Percentiles rank a stretch among this genome's conserved stretches.
Evolutionary conservation across 108 stramenopile species (phyloP).

Genomic region (Cylindrotheca closterium): DNA sequence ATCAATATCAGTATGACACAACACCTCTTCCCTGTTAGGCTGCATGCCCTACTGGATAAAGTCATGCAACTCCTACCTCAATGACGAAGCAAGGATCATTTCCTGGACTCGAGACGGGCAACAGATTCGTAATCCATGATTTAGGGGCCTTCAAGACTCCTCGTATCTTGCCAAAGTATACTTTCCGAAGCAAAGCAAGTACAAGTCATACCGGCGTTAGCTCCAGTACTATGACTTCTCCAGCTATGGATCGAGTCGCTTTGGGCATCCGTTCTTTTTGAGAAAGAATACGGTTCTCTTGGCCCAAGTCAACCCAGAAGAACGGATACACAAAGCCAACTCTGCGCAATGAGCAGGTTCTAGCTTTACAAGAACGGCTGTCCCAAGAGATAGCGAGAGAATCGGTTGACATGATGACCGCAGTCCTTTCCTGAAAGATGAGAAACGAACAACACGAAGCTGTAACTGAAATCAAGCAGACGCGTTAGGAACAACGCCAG

Average conservation of each 20-base stretch:
- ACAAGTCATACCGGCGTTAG: slow-evolving; percentile 42
- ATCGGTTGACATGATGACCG: too few relatives aligned
- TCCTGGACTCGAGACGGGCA: slow-evolving; percentile 50
- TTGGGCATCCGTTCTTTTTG: slow-evolving; percentile 68
- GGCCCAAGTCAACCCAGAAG: neutral
- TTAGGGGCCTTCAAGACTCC: slow-evolving; percentile 43
- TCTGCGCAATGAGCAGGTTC: too few relatives aligned
- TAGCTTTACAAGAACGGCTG: too few relatives aligned
- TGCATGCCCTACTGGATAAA: slow-evolving; percentile 20
- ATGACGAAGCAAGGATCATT: slow-evolving; percentile 15
- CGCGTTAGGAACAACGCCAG: too few relatives aligned
- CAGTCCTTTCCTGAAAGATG: too few relatives aligned
- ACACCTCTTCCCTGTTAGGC: neutral
- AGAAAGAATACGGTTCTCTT: slow-evolving; percentile 34
- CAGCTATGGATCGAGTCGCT: slow-evolving; percentile 8
- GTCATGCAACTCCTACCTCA: slow-evolving; percentile 4
- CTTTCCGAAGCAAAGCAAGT: slow-evolving; percentile 47
- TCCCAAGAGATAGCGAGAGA: too few relatives aligned
- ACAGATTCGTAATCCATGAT: slow-evolving; percentile 47
- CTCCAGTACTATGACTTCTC: slow-evolving; percentile 43
- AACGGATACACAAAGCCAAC: neutral
- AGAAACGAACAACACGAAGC: too few relatives aligned
- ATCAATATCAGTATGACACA: neutral
- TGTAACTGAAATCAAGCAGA: too few relatives aligned
- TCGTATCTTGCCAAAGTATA: slow-evolving; percentile 59